Evolutionary conservation across 805 yeast genomes (phyloP).

Genomic region (Torulaspora microellipsoides): DNA sequence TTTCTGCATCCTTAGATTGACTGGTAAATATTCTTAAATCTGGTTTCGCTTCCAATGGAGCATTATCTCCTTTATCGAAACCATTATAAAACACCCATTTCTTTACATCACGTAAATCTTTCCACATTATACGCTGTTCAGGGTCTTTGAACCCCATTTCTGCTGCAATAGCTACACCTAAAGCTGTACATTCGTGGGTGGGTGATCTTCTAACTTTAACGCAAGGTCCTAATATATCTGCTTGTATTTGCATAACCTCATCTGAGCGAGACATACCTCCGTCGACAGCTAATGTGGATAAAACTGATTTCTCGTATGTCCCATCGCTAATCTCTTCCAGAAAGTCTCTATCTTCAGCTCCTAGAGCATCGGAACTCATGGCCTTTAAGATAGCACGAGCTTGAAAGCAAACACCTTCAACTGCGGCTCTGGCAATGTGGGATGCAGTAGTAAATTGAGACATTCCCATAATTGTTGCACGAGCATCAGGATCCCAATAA

Average conservation of each 20-base stretch:
- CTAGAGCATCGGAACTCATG: conserved; percentile 81
- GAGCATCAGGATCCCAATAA: conserved; percentile 88
- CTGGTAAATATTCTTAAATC: conserved; percentile 37
- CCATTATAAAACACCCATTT: conserved; percentile 96
- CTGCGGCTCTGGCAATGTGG: conserved; percentile 90
- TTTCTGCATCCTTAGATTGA: conserved; percentile 48
- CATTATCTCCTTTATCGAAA: conserved; percentile 40
- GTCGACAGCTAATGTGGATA: conserved; percentile 68
- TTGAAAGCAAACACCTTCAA: conserved; percentile 93
- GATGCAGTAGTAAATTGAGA: conserved; percentile 89
- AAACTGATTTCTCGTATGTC: conserved; percentile 44
- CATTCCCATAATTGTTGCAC: conserved; percentile 90
- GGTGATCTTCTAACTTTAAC: conserved; percentile 75
- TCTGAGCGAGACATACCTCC: conserved; percentile 94
- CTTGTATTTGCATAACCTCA: conserved; percentile 90
- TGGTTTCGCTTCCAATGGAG: conserved; percentile 17
- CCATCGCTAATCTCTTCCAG: conserved; percentile 44
- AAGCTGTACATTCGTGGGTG: conserved; percentile 86
- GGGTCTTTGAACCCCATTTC: conserved; percentile 56
- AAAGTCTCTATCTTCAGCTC: conserved; percentile 45
- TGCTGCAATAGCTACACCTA: conserved; percentile 96
- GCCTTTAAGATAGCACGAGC: conserved; percentile 86
- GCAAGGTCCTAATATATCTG: conserved; percentile 86
- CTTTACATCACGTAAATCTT: conserved; percentile 66
- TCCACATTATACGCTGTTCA: conserved; percentile 63